phyloP scores from a whole-genome alignment of 306 rosid genomes.

The Acmispon strigosus region DNA sequence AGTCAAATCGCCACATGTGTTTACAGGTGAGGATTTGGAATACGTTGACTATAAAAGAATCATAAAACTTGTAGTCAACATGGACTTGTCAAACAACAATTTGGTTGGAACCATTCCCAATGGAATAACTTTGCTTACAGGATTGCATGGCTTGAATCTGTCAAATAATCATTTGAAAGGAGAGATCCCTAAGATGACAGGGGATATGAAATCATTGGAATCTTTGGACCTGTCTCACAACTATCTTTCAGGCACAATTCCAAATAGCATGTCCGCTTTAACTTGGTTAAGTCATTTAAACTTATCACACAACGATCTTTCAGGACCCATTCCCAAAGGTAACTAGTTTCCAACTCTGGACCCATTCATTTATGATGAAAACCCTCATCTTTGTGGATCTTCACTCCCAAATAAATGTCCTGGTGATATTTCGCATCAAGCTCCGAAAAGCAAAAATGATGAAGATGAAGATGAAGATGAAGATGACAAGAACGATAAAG shows the following conservation, averaged over 20 bases:
- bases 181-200: background rate
- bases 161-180: constrained; percentile 14
- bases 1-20: no score
- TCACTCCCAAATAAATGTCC: background rate
- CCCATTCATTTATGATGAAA: background rate
- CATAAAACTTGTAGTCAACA: background rate
- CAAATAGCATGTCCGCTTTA: background rate
- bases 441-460: background rate
- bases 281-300: background rate
- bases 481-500: background rate
- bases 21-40: no score
- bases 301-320: constrained; percentile 1
- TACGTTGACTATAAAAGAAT: background rate
- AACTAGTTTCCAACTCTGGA: background rate
- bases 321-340: constrained; percentile 9
- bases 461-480: no score
- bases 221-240: constrained; percentile 19
- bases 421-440: background rate
- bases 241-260: constrained; percentile 18
- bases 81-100: constrained; percentile 16
- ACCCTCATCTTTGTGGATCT: constrained; percentile 18
- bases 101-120: constrained; percentile 8
- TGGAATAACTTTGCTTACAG: background rate
- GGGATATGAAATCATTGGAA: background rate
- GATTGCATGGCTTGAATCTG: background rate